Percentiles rank a stretch among this genome's conserved stretches.
Evolutionary conservation across 2,329 filamentous ascomycete genomes (phyloP).

Genomic region (Corynespora cassiicola): DNA sequence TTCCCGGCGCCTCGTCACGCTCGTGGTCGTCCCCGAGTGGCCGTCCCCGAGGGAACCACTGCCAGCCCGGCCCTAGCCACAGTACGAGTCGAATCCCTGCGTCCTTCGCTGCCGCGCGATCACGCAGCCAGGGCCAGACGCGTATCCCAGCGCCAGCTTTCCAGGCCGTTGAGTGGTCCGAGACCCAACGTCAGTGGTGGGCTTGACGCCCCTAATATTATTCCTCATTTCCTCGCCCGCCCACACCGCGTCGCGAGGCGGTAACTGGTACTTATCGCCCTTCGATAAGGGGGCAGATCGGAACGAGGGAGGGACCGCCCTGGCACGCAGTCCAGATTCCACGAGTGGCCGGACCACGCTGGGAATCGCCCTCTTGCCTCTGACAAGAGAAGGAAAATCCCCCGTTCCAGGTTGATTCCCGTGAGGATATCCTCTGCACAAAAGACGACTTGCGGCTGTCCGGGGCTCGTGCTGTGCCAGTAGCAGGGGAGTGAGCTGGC

Average conservation of each 20-base stretch:
- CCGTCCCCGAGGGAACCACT: no score
- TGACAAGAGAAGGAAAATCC: no score
- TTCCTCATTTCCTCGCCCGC: slow-evolving; percentile 32
- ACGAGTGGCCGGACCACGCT: slow-evolving; percentile 17
- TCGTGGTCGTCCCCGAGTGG: background rate
- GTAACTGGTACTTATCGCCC: slow-evolving; percentile 23
- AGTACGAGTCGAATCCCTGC: slow-evolving; percentile 15
- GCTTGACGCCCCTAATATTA: slow-evolving; percentile 27
- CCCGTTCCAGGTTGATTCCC: slow-evolving; percentile 21
- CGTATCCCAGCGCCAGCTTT: background rate
- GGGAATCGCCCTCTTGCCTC: slow-evolving; percentile 17
- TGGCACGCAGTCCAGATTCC: slow-evolving; percentile 24
- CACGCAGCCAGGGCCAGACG: slow-evolving; percentile 9
- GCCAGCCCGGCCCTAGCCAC: no score
- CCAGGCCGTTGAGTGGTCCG: slow-evolving; percentile 25
- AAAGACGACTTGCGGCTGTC: slow-evolving; percentile 14
- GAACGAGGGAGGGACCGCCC: slow-evolving; percentile 28
- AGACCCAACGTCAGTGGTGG: slow-evolving; percentile 39
- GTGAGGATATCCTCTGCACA: slow-evolving; percentile 20
- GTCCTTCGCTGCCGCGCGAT: slow-evolving; percentile 23
- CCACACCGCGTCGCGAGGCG: slow-evolving; percentile 34
- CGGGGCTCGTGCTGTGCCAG: slow-evolving; percentile 34
- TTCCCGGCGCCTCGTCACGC: slow-evolving; percentile 2
- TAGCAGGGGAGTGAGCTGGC: slow-evolving; percentile 28
- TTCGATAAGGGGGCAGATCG: slow-evolving; percentile 25